phyloP scores from a whole-genome alignment of 305 asterid species.

The Fraxinus greggii region DNA sequence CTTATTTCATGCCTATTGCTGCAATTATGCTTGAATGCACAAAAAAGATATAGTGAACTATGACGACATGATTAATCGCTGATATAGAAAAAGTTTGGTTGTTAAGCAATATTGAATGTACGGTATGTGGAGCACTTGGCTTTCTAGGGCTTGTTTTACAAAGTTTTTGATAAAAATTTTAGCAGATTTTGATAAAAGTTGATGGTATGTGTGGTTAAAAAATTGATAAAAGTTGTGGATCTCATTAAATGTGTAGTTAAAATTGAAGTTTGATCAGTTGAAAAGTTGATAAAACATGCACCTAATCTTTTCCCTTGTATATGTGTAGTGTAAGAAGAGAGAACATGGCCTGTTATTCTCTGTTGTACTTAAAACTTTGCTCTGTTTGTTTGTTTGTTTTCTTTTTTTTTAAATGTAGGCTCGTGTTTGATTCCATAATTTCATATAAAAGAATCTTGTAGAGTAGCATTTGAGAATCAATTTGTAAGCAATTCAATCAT shows the following conservation, averaged over 20 bases:
- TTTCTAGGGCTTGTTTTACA: conserved; percentile 4
- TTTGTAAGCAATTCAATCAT: conserved; percentile 38
- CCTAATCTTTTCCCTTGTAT: conserved; percentile 3
- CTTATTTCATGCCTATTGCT: neutral
- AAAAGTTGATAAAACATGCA: neutral
- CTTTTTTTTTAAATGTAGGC: conserved; percentile 10
- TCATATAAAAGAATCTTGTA: conserved; percentile 31
- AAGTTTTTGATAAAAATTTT: neutral
- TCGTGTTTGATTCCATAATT: conserved; percentile 28
- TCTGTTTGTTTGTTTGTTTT: conserved; percentile 39
- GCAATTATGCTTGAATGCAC: neutral
- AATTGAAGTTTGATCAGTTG: neutral
- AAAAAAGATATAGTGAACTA: neutral
- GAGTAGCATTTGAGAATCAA: conserved; percentile 28
- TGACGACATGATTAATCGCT: neutral
- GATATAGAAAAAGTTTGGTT: neutral
- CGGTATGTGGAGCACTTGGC: conserved; percentile 25
- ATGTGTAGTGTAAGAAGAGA: conserved; percentile 19
- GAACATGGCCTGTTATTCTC: conserved; percentile 38
- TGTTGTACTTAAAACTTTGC: conserved; percentile 33
- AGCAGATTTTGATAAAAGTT: neutral
- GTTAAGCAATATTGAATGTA: conserved; percentile 10
- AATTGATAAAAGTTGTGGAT: neutral
- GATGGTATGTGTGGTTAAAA: no score
- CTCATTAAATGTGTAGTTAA: neutral